These are phyloP conservation scores for Penicillium sp. DNA, from an alignment of 2,329 filamentous ascomycete genomes.

Conservation along the genomic window DNA sequence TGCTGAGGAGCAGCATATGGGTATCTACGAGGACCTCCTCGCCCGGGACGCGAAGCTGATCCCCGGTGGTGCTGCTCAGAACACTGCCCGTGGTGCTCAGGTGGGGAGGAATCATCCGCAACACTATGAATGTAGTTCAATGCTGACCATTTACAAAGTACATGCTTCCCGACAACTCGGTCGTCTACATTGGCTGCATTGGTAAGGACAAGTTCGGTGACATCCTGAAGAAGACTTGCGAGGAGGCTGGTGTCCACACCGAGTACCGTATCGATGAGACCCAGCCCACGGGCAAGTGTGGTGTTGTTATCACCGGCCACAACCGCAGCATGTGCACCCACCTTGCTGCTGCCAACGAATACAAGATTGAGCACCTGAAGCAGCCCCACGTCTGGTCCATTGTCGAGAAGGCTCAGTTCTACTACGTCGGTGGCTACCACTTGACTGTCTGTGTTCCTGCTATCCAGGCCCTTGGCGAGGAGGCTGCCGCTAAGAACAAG, in stretches of 20 bases:
- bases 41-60: constrained; percentile 92
- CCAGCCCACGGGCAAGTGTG: constrained; percentile 87
- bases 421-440: constrained; percentile 96
- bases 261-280: constrained; percentile 91
- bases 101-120: constrained; percentile 36
- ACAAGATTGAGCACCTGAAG: constrained; percentile 92
- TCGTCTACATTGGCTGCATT: constrained; percentile 90
- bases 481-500: constrained; percentile 89
- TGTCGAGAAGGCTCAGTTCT: constrained; percentile 83
- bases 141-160: constrained; percentile 58
- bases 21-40: constrained; percentile 89
- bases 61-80: constrained; percentile 94
- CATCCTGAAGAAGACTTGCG: constrained; percentile 81
- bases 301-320: constrained; percentile 94
- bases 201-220: constrained; percentile 95
- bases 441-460: constrained; percentile 93
- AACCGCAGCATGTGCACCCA: constrained; percentile 94
- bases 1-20: constrained; percentile 85
- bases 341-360: constrained; percentile 94
- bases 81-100: constrained; percentile 92
- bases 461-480: constrained; percentile 83
- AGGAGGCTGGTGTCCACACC: constrained; percentile 83
- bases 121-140: not conserved
- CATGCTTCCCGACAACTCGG: constrained; percentile 84
- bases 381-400: constrained; percentile 87